Evolutionary conservation across 305 asterid genomes (phyloP), one percentile per base, ranked within the genome.

Genomic region (Stenogyne calaminthoides): DNA sequence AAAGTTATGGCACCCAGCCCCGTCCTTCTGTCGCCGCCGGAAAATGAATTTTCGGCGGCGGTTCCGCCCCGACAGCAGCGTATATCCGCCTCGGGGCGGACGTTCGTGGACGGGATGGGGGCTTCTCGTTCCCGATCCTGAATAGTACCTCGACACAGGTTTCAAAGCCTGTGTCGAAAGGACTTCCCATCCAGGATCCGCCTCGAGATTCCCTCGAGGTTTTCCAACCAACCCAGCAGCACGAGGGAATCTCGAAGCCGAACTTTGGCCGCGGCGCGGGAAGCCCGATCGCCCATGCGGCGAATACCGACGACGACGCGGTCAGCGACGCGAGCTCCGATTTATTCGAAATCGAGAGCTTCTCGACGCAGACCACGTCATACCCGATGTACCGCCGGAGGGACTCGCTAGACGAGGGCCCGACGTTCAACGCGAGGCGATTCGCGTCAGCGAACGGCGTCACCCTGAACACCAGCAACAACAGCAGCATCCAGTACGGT

Each of bases 281-380:
- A 1, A 89, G 89, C 16, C 92, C 93, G 2, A 77, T 74, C 7
- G 80, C 85, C 8, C 83, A 86, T 4, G 36, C 40, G 70, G 0
- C 37, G 55, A 62, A 77, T 25, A 42, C 71, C 9, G 95, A 92
- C 0, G 98, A 92, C 25, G 98, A 92, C 27, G 80, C 74, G 0
- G 85, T 67, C 0, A 90, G 97, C 68, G 98, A 92, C 7, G 98
- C 98, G 3, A 92, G 98, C 64, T 92, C 98, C 0, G 98, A 92
- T 71, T 73, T 92, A 4, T 92, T 92, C 74, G 98, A 92, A 63
- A 88, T 92, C 67, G 98, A 92, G 25, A 92, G 98, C 40, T 88
- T 92, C 58, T 88, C 98, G 0, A 90, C 96, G 0, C 94, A 84
- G 10, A 86, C 91, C 5, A 81, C 91, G 0, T 70, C 84, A 12